Percentiles rank a stretch among this genome's conserved stretches.
Evolutionary conservation across 2,329 filamentous ascomycete genomes (phyloP).

Genomic region (Lachnellula subtilissima): DNA sequence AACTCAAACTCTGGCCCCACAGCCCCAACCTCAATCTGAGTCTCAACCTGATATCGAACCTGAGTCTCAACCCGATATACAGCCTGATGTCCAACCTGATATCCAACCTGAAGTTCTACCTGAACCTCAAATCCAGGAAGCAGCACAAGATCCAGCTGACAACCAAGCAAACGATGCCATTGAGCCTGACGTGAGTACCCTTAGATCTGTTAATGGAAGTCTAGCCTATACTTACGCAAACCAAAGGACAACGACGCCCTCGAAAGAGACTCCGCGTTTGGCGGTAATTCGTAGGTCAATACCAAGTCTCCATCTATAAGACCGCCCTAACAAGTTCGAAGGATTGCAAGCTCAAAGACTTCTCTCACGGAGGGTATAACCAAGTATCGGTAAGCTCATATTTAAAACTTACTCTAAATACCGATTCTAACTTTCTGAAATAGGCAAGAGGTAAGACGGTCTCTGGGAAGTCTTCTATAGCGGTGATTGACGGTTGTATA

Average conservation of each 20-base stretch:
- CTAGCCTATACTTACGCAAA: background rate
- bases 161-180: background rate
- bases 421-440: background rate
- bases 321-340: background rate
- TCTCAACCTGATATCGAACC: background rate
- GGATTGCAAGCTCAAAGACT: constrained; percentile 3
- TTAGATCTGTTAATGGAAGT: too few relatives aligned
- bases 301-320: too few relatives aligned
- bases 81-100: background rate
- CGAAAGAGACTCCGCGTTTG: constrained; percentile 9
- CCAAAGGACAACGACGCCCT: constrained; percentile 3
- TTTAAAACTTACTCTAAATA: background rate
- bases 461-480: background rate
- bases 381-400: constrained; percentile 5
- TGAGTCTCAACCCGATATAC: background rate
- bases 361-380: constrained; percentile 5
- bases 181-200: background rate
- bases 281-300: constrained; percentile 7
- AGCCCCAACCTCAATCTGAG: background rate
- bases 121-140: background rate
- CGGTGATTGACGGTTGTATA: background rate
- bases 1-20: background rate
- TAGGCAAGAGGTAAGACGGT: constrained; percentile 9
- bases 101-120: background rate
- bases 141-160: background rate